phyloP scores from a whole-genome alignment of 2,329 filamentous ascomycete species.

The Diaporthe velutina region DNA sequence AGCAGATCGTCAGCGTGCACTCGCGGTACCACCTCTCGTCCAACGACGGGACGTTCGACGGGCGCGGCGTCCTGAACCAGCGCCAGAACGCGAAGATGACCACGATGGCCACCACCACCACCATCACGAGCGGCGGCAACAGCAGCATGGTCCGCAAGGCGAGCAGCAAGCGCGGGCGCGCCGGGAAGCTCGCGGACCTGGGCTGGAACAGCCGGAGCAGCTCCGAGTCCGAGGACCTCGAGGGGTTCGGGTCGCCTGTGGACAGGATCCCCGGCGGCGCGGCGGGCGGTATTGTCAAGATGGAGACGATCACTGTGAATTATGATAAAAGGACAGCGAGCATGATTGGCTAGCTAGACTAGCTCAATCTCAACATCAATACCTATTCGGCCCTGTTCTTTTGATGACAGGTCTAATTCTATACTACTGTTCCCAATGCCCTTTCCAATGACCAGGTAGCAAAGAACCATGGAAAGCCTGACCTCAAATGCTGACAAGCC shows the following conservation, averaged over 20 bases:
- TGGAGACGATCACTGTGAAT: slow-evolving; percentile 30
- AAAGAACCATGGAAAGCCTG: not conserved
- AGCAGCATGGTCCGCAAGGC: slow-evolving; percentile 18
- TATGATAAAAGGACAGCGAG: slow-evolving; percentile 12
- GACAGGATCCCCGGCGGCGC: not conserved
- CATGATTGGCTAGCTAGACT: not conserved
- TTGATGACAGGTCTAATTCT: not conserved
- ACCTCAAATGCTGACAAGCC: too few relatives aligned
- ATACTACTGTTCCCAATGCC: too few relatives aligned
- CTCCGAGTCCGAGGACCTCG: slow-evolving; percentile 18
- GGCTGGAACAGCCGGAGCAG: slow-evolving; percentile 27
- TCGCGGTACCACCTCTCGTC: slow-evolving; percentile 17
- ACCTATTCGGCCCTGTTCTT: too few relatives aligned
- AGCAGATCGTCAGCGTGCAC: slow-evolving; percentile 10
- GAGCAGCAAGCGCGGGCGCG: slow-evolving; percentile 25
- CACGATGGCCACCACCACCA: slow-evolving; percentile 3
- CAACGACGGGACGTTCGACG: slow-evolving; percentile 13
- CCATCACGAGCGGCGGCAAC: slow-evolving; percentile 24
- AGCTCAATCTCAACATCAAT: not conserved
- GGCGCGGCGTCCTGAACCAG: not conserved
- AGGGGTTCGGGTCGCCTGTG: not conserved
- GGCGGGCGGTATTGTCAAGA: slow-evolving; percentile 3
- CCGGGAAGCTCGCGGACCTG: slow-evolving; percentile 4
- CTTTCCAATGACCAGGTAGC: not conserved
- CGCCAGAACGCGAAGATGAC: not conserved